Conservation (phyloP, 148 eudicot species). For the Hydrangea macrophylla region DNA sequence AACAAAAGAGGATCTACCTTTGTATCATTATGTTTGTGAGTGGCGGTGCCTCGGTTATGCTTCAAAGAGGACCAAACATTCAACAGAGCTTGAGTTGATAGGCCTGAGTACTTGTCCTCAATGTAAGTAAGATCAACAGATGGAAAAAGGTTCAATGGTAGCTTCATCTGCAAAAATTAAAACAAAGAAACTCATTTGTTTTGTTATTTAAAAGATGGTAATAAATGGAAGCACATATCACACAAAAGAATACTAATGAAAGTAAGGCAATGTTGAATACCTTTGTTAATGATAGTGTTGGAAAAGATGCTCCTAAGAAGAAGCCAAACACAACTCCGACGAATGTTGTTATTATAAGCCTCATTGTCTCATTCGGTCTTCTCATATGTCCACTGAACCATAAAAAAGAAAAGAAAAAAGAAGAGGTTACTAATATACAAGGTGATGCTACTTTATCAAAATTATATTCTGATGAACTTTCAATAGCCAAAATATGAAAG, state of each 20-base stretch:
- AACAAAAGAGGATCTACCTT: conserved; percentile 33
- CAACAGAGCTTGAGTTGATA: conserved; percentile 54
- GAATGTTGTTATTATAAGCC: conserved; percentile 56
- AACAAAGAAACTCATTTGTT: background rate
- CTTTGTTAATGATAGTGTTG: conserved; percentile 54
- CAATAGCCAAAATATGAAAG: background rate
- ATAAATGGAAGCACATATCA: background rate
- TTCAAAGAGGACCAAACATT: conserved; percentile 70
- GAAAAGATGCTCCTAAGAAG: conserved; percentile 62
- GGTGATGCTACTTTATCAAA: background rate
- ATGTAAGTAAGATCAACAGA: conserved; percentile 52
- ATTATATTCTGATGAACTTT: background rate
- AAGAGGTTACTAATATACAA: conserved; percentile 1
- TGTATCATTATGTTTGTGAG: conserved; percentile 22
- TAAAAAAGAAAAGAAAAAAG: too few relatives aligned
- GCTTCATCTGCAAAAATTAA: conserved; percentile 39
- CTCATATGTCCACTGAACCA: conserved; percentile 32
- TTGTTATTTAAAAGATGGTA: background rate
- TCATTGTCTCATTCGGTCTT: conserved; percentile 46
- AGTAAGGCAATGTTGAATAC: conserved; percentile 24
- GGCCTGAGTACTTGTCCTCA: conserved; percentile 75
- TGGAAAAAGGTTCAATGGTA: conserved; percentile 45
- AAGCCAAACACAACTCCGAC: conserved; percentile 66
- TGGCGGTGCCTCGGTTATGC: conserved; percentile 26
- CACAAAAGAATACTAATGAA: background rate